These are phyloP conservation scores for Fusarium chaquense DNA, from an alignment of 2,329 filamentous ascomycete genomes.

Conservation along the genomic window DNA sequence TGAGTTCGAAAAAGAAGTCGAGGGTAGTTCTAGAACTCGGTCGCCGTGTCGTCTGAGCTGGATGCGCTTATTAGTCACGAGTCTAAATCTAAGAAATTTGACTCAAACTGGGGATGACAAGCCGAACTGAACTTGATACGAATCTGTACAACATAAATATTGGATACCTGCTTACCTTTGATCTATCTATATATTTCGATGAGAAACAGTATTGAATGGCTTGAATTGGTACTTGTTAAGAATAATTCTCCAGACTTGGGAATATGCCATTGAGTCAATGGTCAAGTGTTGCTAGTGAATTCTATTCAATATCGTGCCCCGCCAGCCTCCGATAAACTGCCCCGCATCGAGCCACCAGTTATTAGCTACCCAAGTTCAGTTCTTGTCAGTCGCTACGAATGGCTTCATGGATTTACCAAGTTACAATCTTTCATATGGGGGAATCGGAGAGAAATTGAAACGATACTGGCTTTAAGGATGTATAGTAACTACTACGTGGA, in stretches of 20 bases:
- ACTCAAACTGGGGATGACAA: constrained; percentile 6
- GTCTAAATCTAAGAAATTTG: constrained; percentile 19
- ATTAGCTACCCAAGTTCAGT: not conserved
- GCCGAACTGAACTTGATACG: not conserved
- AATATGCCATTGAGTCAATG: constrained; percentile 18
- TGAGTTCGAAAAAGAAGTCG: not conserved
- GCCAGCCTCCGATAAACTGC: constrained; percentile 20
- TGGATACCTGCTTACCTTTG: not conserved
- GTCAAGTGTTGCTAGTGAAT: constrained; percentile 23
- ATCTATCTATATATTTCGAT: not conserved
- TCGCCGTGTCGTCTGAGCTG: constrained; percentile 19
- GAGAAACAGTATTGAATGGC: not conserved
- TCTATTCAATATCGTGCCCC: constrained; percentile 29
- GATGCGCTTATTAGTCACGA: constrained; percentile 31
- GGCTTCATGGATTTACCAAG: not conserved
- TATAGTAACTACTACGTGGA: not conserved
- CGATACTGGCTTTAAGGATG: not conserved
- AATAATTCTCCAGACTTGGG: not conserved
- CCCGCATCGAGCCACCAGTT: constrained; percentile 18
- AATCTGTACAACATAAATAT: not conserved
- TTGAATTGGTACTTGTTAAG: not conserved
- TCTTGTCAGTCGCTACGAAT: not conserved
- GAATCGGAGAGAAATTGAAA: not conserved
- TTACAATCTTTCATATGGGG: not conserved
- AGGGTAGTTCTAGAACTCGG: constrained; percentile 1